Percentiles rank a stretch among this genome's conserved stretches.
phyloP scores from a whole-genome alignment of 495 filamentous ascomycete genomes.

The Neurospora tetrasperma region DNA sequence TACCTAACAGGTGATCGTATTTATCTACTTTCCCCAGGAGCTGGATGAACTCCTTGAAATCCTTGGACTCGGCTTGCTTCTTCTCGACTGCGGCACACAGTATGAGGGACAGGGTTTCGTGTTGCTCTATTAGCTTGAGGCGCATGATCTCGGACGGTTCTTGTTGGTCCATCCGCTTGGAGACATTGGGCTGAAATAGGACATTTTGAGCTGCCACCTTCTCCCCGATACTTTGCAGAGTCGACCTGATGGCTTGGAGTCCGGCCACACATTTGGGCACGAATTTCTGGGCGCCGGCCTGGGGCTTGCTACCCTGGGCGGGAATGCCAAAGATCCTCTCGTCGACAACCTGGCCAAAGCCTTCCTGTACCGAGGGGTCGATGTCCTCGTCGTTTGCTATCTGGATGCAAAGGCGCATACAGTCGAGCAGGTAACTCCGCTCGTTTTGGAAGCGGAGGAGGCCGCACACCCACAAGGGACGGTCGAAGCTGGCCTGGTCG shows the following conservation, averaged over 20 bases:
- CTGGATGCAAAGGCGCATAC: slow-evolving; percentile 63
- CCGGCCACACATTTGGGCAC: slow-evolving; percentile 57
- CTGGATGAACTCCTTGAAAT: slow-evolving; percentile 60
- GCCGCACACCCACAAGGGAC: slow-evolving; percentile 58
- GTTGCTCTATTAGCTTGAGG: slow-evolving; percentile 65
- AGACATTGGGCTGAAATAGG: slow-evolving; percentile 47
- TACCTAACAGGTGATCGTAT: slow-evolving; percentile 50
- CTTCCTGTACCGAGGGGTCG: slow-evolving; percentile 27
- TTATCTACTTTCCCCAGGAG: slow-evolving; percentile 57
- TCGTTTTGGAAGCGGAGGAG: slow-evolving; percentile 78
- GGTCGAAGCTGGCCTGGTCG: slow-evolving; percentile 52
- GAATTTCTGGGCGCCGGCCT: slow-evolving; percentile 32
- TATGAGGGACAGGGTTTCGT: slow-evolving; percentile 74
- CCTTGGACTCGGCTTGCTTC: slow-evolving; percentile 52
- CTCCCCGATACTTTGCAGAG: slow-evolving; percentile 61
- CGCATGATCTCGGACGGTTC: slow-evolving; percentile 68
- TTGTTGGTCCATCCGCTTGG: slow-evolving; percentile 53
- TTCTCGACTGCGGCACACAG: slow-evolving; percentile 67
- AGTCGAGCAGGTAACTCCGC: slow-evolving; percentile 69
- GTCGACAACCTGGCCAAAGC: slow-evolving; percentile 28
- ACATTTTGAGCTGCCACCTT: slow-evolving; percentile 59
- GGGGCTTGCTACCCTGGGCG: slow-evolving; percentile 13
- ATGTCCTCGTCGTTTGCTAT: slow-evolving; percentile 46
- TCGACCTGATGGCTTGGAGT: slow-evolving; percentile 63
- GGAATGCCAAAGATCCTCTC: slow-evolving; percentile 28